phyloP scores from a whole-genome alignment of 345 rosid genomes.

The Dovyalis caffra region DNA sequence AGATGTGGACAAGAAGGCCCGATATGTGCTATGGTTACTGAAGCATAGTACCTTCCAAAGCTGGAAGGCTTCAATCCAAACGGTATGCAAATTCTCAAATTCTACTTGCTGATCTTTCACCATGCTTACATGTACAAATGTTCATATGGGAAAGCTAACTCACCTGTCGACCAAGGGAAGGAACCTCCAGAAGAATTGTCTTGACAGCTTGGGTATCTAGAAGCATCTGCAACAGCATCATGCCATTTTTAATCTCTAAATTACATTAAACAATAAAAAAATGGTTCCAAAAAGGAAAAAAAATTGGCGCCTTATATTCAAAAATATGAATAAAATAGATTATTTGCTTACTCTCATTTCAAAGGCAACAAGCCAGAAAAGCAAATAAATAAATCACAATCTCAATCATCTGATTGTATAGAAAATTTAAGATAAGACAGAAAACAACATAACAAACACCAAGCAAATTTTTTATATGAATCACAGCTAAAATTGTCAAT shows the following conservation, averaged over 20 bases:
- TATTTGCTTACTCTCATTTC: too few relatives aligned
- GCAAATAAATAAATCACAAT: too few relatives aligned
- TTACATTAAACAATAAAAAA: background rate
- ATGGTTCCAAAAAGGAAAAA: too few relatives aligned
- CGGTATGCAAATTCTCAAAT: background rate
- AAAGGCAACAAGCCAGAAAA: too few relatives aligned
- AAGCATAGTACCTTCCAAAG: background rate
- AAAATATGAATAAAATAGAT: too few relatives aligned
- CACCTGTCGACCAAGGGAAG: slow-evolving; percentile 94
- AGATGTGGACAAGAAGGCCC: background rate
- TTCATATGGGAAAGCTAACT: slow-evolving; percentile 23
- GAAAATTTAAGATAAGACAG: too few relatives aligned
- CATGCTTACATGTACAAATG: background rate
- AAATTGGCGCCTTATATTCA: too few relatives aligned
- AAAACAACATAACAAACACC: background rate
- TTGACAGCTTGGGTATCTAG: slow-evolving; percentile 96
- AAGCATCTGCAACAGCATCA: slow-evolving; percentile 65
- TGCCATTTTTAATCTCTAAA: background rate
- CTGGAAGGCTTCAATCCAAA: background rate
- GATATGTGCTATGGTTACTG: background rate
- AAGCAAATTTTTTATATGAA: background rate
- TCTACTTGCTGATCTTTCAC: background rate
- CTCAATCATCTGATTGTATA: too few relatives aligned
- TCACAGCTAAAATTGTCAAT: background rate
- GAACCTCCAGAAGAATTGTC: slow-evolving; percentile 91